phyloP scores from a whole-genome alignment of 352 stramenopile genomes.

The Pythium utonaiense region DNA sequence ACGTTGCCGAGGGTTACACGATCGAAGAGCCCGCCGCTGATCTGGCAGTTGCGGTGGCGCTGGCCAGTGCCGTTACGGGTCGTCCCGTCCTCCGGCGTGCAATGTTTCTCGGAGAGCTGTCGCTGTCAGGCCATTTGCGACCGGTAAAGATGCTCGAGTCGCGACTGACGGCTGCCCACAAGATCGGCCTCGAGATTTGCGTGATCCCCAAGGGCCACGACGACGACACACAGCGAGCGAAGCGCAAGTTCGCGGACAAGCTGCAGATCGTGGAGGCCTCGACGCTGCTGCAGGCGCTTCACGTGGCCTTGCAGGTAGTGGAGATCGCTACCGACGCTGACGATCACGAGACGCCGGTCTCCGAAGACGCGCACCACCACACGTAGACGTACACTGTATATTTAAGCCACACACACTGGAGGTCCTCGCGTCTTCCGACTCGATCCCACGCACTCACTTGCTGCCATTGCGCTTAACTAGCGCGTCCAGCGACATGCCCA shows the following conservation, averaged over 20 bases:
- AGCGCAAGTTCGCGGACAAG: slow-evolving; percentile 54
- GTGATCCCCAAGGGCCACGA: slow-evolving; percentile 64
- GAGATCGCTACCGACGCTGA: slow-evolving; percentile 3
- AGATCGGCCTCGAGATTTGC: slow-evolving; percentile 73
- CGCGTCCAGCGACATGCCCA: slow-evolving; percentile 62
- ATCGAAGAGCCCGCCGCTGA: slow-evolving; percentile 82
- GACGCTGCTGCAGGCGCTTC: slow-evolving; percentile 63
- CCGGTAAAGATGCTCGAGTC: slow-evolving; percentile 84
- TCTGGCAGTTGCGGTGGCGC: slow-evolving; percentile 65
- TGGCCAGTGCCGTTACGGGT: slow-evolving; percentile 64
- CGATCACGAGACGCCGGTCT: background rate
- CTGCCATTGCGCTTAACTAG: slow-evolving; percentile 39
- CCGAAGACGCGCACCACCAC: slow-evolving; percentile 8
- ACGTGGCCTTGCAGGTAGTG: slow-evolving; percentile 42
- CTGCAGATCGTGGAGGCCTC: slow-evolving; percentile 59
- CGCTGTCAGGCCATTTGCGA: slow-evolving; percentile 74
- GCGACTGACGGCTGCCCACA: slow-evolving; percentile 68
- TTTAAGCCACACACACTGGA: slow-evolving; percentile 15
- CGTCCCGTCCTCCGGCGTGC: slow-evolving; percentile 50
- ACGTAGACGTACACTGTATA: slow-evolving; percentile 23
- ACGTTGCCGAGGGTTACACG: slow-evolving; percentile 79
- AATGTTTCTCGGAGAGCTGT: slow-evolving; percentile 76
- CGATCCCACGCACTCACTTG: slow-evolving; percentile 18
- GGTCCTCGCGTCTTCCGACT: background rate
- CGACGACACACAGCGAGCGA: slow-evolving; percentile 34